A percentile compares a stretch with the other conserved stretches of the same genome.
Conservation (phyloP, 2,329 filamentous ascomycete species). For the Xenosphaeropsis pyriputrescens region DNA sequence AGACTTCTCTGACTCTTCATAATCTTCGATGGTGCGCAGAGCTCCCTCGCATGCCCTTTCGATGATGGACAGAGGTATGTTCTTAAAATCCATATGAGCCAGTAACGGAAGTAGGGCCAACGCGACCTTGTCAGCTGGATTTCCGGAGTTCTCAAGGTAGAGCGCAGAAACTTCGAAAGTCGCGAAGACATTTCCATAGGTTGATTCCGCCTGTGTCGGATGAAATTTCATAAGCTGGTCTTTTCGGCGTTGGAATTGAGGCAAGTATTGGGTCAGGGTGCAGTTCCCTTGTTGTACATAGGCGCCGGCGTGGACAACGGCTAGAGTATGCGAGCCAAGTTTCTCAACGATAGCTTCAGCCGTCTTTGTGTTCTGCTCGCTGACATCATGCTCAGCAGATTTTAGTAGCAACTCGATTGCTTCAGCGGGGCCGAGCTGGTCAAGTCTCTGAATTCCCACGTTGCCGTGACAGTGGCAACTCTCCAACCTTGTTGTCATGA, state of each 20-base stretch:
- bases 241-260: constrained; percentile 2
- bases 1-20: not conserved
- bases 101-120: constrained; percentile 5
- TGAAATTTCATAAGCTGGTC: constrained; percentile 1
- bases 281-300: constrained; percentile 5
- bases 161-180: constrained; percentile 6
- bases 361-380: not conserved
- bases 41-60: not conserved
- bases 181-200: constrained; percentile 6
- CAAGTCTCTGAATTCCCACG: constrained; percentile 7
- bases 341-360: constrained; percentile 3
- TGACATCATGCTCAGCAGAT: not conserved
- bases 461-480: constrained; percentile 15
- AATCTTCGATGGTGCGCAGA: not conserved
- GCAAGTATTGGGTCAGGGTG: constrained; percentile 6
- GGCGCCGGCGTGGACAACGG: not conserved
- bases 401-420: not conserved
- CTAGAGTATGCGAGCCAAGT: constrained; percentile 1
- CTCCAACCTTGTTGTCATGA: constrained; percentile 23
- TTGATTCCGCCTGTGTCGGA: constrained; percentile 3
- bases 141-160: not conserved
- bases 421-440: not conserved
- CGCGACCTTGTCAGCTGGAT: constrained; percentile 1
- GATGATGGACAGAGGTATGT: constrained; percentile 3
- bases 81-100: constrained; percentile 2